Conservation (phyloP, 2,329 filamentous ascomycete species). For the Colletotrichum chlorophyti region DNA sequence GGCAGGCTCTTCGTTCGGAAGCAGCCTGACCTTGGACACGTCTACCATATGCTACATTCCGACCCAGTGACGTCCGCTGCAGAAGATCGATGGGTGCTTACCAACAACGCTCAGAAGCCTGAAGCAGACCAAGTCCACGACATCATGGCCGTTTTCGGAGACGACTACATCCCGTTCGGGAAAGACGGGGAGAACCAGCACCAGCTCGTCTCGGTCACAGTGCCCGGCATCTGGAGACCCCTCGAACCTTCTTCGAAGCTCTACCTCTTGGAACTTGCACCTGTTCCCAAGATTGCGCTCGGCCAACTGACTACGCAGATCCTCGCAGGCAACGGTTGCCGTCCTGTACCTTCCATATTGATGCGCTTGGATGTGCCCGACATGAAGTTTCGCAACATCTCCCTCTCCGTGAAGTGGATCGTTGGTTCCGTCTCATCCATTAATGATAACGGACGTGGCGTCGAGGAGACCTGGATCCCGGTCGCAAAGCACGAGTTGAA, state of each 20-base stretch:
- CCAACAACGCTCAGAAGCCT: conserved; percentile 6
- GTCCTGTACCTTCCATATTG: background rate
- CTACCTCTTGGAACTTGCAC: background rate
- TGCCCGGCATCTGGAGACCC: conserved; percentile 4
- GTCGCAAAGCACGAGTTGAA: conserved; percentile 4
- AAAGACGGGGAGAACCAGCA: too few relatives aligned
- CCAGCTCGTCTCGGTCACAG: background rate
- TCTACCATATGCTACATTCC: conserved; percentile 7
- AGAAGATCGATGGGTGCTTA: conserved; percentile 15
- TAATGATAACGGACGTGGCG: background rate
- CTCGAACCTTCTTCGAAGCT: background rate
- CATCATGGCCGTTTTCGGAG: background rate
- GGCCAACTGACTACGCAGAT: background rate
- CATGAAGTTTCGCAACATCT: conserved; percentile 2
- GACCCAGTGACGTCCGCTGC: background rate
- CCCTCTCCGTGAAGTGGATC: conserved; percentile 8
- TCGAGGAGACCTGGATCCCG: background rate
- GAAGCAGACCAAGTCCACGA: conserved; percentile 6
- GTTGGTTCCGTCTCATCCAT: too few relatives aligned
- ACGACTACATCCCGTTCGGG: background rate
- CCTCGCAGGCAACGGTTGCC: background rate
- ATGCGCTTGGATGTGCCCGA: background rate
- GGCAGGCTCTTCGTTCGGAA: conserved; percentile 11
- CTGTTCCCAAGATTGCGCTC: background rate
- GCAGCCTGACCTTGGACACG: background rate